Conservation (phyloP, 169 alveolate genomes). For the Plasmodium gaboni region DNA sequence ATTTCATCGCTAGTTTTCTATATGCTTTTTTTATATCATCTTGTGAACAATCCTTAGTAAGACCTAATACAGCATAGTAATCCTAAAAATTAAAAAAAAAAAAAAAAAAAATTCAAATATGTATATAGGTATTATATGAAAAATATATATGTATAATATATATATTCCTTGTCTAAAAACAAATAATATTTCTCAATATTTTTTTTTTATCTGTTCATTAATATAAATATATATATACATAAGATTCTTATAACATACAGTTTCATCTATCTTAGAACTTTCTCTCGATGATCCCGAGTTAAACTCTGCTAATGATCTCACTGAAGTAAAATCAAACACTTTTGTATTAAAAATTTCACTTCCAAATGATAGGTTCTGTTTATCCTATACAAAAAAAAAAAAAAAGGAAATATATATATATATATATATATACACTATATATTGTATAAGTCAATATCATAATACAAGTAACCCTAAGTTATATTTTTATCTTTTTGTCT, state of each 20-base stretch:
- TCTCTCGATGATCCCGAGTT: too few relatives aligned
- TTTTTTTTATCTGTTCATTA: neutral
- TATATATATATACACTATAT: too few relatives aligned
- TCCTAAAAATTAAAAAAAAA: slow-evolving; percentile 66
- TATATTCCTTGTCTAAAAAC: neutral
- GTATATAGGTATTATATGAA: neutral
- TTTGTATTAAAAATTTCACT: neutral
- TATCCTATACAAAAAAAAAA: neutral
- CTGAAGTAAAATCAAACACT: too few relatives aligned
- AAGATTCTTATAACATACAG: neutral
- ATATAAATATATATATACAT: neutral
- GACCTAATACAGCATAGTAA: slow-evolving; percentile 82
- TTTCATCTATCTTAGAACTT: neutral
- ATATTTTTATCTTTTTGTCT: neutral
- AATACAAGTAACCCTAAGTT: neutral
- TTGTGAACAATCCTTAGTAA: slow-evolving; percentile 80
- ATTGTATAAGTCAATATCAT: too few relatives aligned
- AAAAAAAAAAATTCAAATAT: neutral
- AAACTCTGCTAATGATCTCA: too few relatives aligned
- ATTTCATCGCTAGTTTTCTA: slow-evolving; percentile 91
- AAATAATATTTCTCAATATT: neutral
- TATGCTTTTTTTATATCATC: slow-evolving; percentile 93
- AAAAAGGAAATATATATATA: neutral
- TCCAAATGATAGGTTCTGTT: neutral
- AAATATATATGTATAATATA: neutral